phyloP scores from a whole-genome alignment of 257 asterid genomes.

The Solanum medicagineum region DNA sequence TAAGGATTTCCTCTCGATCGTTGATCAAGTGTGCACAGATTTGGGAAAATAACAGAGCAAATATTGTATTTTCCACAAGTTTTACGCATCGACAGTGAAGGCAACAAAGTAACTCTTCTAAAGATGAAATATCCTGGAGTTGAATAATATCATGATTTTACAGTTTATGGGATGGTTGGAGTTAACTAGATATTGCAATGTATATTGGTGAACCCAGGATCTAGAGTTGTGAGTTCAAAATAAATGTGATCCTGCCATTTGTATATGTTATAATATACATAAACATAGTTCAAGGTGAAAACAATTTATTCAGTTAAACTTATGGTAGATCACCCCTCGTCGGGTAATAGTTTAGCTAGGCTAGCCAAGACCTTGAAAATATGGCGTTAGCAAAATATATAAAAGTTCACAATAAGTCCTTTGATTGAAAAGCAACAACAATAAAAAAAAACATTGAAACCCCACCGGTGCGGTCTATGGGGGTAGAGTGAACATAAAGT shows the following conservation, averaged over 20 bases:
- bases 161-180: background rate
- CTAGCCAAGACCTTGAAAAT: background rate
- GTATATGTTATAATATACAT: background rate
- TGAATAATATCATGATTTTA: background rate
- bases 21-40: conserved; percentile 72
- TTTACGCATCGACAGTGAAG: background rate
- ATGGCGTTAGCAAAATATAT: background rate
- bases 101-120: background rate
- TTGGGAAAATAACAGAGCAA: conserved; percentile 47
- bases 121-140: background rate
- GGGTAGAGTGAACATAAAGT: background rate
- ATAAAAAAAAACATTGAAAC: background rate
- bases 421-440: background rate
- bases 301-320: background rate
- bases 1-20: conserved; percentile 49
- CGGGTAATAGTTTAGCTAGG: background rate
- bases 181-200: background rate
- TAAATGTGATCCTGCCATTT: background rate
- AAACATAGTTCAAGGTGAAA: background rate
- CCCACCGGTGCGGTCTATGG: background rate
- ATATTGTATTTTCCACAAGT: conserved; percentile 9
- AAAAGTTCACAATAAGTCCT: background rate
- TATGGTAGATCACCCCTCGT: background rate
- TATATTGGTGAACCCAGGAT: background rate
- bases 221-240: background rate